These are phyloP conservation scores for Fimicolochytrium jonesii DNA, from an alignment of 192 early-diverging fungal species.

Conservation along the genomic window DNA sequence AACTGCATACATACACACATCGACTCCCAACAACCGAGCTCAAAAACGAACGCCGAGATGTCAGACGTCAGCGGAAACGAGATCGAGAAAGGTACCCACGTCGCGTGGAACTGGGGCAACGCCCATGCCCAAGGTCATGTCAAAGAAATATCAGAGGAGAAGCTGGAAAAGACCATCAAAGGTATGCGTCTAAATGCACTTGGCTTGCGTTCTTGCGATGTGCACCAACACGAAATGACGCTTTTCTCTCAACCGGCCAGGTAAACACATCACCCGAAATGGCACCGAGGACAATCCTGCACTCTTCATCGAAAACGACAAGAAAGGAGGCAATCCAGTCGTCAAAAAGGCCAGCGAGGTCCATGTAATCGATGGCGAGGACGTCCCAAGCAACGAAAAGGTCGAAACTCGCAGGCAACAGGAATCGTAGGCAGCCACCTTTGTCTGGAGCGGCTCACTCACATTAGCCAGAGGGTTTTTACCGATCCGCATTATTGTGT, in stretches of 20 bases:
- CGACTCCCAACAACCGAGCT: too few species aligned
- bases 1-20: too few species aligned
- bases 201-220: too few species aligned
- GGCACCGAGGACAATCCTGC: slow-evolving; percentile 19
- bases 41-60: too few species aligned
- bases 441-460: too few species aligned
- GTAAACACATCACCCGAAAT: slow-evolving; percentile 9
- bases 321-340: neutral
- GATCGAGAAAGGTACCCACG: slow-evolving; percentile 1
- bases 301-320: slow-evolving; percentile 8
- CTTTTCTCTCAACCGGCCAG: neutral
- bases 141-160: neutral
- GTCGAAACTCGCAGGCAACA: slow-evolving; percentile 7
- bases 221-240: neutral
- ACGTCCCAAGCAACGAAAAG: neutral
- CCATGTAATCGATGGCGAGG: slow-evolving; percentile 8
- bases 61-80: slow-evolving; percentile 6
- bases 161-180: slow-evolving; percentile 5
- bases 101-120: slow-evolving; percentile 20
- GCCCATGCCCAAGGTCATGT: slow-evolving; percentile 8
- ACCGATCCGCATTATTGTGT: too few species aligned
- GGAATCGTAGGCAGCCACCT: too few species aligned
- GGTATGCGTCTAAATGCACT: too few species aligned
- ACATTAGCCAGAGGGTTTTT: too few species aligned
- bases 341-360: slow-evolving; percentile 19